A percentile compares a stretch with the other conserved stretches of the same genome.
These are phyloP conservation scores for Rhizopus arrhizus DNA, from an alignment of 371 early-diverging fungal species.

Conservation along the genomic window DNA sequence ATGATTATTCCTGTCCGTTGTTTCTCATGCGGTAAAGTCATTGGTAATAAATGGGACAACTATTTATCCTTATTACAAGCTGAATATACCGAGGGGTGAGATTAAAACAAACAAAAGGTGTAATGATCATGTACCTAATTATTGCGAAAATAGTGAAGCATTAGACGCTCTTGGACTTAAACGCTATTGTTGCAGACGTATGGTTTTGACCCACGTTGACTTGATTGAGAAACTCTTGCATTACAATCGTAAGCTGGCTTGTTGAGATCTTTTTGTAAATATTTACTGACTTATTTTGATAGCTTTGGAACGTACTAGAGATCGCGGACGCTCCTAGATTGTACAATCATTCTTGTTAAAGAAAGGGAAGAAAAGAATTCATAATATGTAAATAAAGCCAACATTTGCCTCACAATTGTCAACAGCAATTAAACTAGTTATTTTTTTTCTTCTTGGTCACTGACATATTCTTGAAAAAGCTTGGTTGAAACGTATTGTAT, in stretches of 20 bases:
- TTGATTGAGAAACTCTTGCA: conserved; percentile 98
- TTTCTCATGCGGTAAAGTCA: conserved; percentile 98
- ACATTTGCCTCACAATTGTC: conserved; percentile 1
- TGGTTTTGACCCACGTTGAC: conserved; percentile 99
- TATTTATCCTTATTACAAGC: conserved; percentile 85
- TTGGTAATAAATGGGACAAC: conserved; percentile 97
- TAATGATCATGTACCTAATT: too few relatives aligned
- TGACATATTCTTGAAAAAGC: too few relatives aligned
- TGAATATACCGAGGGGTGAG: conserved; percentile 72
- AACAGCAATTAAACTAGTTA: too few relatives aligned
- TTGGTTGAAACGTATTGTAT: too few relatives aligned
- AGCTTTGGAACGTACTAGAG: conserved; percentile 35
- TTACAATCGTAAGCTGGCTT: conserved; percentile 78
- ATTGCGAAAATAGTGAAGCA: conserved; percentile 69
- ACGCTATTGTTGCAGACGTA: conserved; percentile 99
- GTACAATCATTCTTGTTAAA: conserved; percentile 2
- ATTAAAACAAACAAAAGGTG: too few relatives aligned
- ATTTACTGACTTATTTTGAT: background rate
- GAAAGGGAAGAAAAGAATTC: background rate
- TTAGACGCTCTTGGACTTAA: conserved; percentile 92
- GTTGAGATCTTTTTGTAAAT: too few relatives aligned
- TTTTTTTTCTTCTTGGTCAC: too few relatives aligned
- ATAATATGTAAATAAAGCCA: conserved; percentile 4
- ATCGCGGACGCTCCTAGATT: conserved; percentile 23
- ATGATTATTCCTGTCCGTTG: conserved; percentile 98